These are phyloP conservation scores for Candida dubliniensis DNA, from an alignment of 1,139 yeast genomes.

Conservation along the genomic window DNA sequence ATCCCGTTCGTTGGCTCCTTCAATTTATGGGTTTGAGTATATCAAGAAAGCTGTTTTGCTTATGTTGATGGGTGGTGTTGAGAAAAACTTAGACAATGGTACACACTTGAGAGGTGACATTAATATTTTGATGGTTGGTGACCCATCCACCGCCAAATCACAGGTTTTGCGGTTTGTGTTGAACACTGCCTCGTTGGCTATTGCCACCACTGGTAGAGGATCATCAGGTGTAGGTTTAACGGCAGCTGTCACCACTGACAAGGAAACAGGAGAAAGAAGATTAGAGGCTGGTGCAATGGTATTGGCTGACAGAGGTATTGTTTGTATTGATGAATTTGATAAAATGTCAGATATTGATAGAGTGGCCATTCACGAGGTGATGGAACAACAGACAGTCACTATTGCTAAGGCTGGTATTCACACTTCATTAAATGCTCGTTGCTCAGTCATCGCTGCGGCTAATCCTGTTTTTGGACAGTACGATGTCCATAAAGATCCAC, in stretches of 20 bases:
- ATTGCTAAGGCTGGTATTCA: constrained; percentile 99
- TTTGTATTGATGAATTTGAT: constrained; percentile 97
- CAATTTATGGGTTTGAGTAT: constrained; percentile 90
- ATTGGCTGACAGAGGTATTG: constrained; percentile 94
- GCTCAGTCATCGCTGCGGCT: constrained; percentile 98
- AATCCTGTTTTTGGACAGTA: constrained; percentile 97
- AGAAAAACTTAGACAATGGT: constrained; percentile 91
- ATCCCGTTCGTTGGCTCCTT: constrained; percentile 89
- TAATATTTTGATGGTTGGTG: constrained; percentile 95
- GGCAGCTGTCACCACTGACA: constrained; percentile 96
- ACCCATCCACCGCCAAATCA: constrained; percentile 97
- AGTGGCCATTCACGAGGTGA: constrained; percentile 98
- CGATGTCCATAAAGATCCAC: constrained; percentile 95
- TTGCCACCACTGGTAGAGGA: constrained; percentile 98
- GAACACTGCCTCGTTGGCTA: constrained; percentile 92
- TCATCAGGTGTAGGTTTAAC: constrained; percentile 99
- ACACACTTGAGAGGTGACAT: constrained; percentile 98
- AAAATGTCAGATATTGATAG: constrained; percentile 96
- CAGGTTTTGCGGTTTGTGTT: constrained; percentile 91
- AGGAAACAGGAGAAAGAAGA: constrained; percentile 95
- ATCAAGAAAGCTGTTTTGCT: constrained; percentile 89
- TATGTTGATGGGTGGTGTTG: constrained; percentile 92
- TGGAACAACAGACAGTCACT: constrained; percentile 99
- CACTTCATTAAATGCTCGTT: constrained; percentile 93
- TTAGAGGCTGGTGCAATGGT: constrained; percentile 99